These are phyloP conservation scores for Talaromyces wortmannii DNA, from an alignment of 495 filamentous ascomycete genomes.

Conservation along the genomic window DNA sequence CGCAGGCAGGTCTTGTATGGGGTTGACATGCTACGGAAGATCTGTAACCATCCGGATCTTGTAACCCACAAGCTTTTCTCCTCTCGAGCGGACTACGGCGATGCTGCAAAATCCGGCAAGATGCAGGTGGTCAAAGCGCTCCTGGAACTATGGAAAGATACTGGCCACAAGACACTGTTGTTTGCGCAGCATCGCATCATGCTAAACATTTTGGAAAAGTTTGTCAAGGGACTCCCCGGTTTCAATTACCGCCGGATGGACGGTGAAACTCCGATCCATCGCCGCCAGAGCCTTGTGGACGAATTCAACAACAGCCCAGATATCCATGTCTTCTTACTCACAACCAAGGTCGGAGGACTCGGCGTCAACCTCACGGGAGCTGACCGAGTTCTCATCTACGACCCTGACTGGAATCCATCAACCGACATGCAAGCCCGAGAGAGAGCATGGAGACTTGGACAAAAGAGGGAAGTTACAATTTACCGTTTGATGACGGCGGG, in stretches of 20 bases:
- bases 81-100: constrained; percentile 63
- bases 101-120: constrained; percentile 72
- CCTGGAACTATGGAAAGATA: constrained; percentile 75
- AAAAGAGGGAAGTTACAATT: constrained; percentile 88
- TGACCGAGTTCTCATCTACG: constrained; percentile 92
- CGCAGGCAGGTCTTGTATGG: constrained; percentile 76
- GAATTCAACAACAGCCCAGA: constrained; percentile 79
- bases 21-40: constrained; percentile 87
- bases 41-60: constrained; percentile 95
- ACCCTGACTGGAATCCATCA: constrained; percentile 97
- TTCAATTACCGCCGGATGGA: constrained; percentile 89
- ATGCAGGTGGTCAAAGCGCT: constrained; percentile 87
- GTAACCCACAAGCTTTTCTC: constrained; percentile 56
- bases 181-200: constrained; percentile 90
- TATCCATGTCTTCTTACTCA: constrained; percentile 84
- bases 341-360: constrained; percentile 89
- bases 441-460: constrained; percentile 89
- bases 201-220: constrained; percentile 85
- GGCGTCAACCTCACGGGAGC: constrained; percentile 93
- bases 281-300: constrained; percentile 78
- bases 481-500: constrained; percentile 95
- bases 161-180: constrained; percentile 84
- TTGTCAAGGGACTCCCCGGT: constrained; percentile 55
- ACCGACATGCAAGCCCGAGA: constrained; percentile 94
- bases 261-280: constrained; percentile 75